Evolutionary conservation across 2,329 filamentous ascomycete species (phyloP).

Genomic region (Fusarium duplospermum): DNA sequence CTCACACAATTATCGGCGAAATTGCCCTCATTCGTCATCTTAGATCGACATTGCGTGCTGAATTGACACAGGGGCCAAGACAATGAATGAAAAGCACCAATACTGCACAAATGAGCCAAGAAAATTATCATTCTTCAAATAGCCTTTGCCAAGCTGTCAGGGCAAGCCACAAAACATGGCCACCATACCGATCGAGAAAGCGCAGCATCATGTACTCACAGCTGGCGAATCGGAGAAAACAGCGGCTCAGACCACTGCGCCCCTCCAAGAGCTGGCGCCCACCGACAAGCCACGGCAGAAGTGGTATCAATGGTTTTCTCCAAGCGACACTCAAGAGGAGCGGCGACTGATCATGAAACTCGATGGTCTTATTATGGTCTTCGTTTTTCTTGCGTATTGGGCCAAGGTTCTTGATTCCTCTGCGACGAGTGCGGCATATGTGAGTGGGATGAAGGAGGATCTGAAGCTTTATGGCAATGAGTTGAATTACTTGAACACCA

Average conservation of each 20-base stretch:
- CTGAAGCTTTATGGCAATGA: conserved; percentile 10
- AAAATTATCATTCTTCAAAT: neutral
- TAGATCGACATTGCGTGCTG: neutral
- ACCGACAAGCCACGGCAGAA: conserved; percentile 30
- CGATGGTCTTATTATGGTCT: conserved; percentile 66
- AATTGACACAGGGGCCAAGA: neutral
- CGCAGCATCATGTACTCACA: neutral
- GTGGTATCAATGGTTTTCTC: conserved; percentile 60
- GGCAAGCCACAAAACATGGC: neutral
- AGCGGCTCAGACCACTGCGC: neutral
- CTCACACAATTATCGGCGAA: neutral
- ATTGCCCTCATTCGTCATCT: neutral
- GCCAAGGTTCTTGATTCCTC: conserved; percentile 60
- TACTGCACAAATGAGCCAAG: neutral
- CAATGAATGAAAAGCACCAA: neutral
- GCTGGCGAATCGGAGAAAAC: neutral
- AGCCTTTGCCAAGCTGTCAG: neutral
- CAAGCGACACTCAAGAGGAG: conserved; percentile 55
- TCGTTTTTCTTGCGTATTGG: conserved; percentile 67
- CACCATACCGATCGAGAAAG: neutral
- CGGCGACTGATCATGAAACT: conserved; percentile 63
- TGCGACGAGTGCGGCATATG: conserved; percentile 45
- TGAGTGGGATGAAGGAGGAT: conserved; percentile 18
- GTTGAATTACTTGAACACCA: conserved; percentile 45
- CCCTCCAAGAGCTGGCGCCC: neutral